Base-by-base conservation (phyloP, 1,139 yeast genomes). In the Torulaspora globosa region DNA sequence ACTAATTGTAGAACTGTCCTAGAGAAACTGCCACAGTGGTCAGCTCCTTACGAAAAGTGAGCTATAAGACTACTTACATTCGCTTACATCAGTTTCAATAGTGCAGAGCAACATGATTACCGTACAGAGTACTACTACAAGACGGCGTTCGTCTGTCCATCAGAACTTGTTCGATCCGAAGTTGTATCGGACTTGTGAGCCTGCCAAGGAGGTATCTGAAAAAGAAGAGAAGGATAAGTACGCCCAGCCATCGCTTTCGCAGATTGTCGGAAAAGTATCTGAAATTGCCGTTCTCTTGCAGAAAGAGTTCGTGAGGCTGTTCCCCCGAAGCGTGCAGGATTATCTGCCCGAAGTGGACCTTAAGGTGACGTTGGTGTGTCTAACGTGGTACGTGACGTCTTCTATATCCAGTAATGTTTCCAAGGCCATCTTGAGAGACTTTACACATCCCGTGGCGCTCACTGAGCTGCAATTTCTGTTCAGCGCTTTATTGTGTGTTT, bases 391-490 rank as follows among this genome's bases (percentile, higher is more conserved):
- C 66, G 61, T 79, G 28, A 72, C 83, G n/a, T 83, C 94, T 32
- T 89, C 94, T 11, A 66, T 89, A 14, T 84, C 96, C 5, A 84
- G 83, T 57, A 87, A 88, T 57, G 73, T 92, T 37, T 82, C 94
- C 46, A 90, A 90, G 63, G 70, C 81, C 44, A 86, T 90, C 43
- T 69, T 90, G 49, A 78, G 73, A 51, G 72, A 73, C 40, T 87
- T 82, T 64, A 78, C 77, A 39, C 84, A 82, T 62, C 96, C 97
- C 1, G 80, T 88, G 8, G 83, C 95, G 0, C 74, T 90, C 47
- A 87, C 97, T 0, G 87, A 89, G 72, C 72, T 83, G 41, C 97
- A 90, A 69, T 90, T 90, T 61, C 58, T 82, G 33, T 70, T 86
- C 55, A 88, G 87, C 54, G 82, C 81, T 2, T 34, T 70, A 3